Base-by-base conservation (phyloP, 2,329 filamentous ascomycete species). In the Stagonosporopsis vannaccii region DNA sequence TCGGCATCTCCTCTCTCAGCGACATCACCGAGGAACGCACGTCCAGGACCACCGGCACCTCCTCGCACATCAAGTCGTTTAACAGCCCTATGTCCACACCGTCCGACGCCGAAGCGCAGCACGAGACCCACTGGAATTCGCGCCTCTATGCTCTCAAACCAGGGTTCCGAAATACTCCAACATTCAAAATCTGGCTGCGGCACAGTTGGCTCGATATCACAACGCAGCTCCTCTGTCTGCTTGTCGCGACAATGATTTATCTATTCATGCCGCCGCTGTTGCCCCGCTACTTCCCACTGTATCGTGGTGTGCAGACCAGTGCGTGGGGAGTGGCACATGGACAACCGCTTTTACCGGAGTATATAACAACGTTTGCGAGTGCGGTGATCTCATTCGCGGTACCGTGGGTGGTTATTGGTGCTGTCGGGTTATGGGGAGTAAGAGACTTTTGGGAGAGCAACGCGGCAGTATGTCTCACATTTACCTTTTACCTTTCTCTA, bases 301-400 rank as follows among this genome's bases (percentile, higher is more conserved):
- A 59, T 28, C 36, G 42, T 0, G 65, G 62, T 20, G 50, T 70
- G 2, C 49, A 61, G 37, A 51, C 19, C 0, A 60, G 45, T 20
- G 17, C 32, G 84, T 86, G 57, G 59, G 66, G 67, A 1, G 9
- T 68, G 11, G 56, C 88, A 59, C 87, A 90, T 61, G 86, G 85
- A 30, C 89, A 89, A 66, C 87, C 88, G 0, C 74, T 87, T n/a
- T 82, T 87, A 55, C 81, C 84, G n/a, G 87, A 90, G 63, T 88
- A 90, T 66, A 75, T 91, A 12, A 86, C 86, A 13, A 90, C 89
- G 62, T 86, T 84, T 80, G 77, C 83, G 1, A 87, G 87, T 6
- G 88, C 87, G 0, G 71, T 90, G 13, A 77, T 91, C 2, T 85
- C 83, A 7, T 79, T 83, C n/a, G 65, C 88, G 0, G 75, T 90